Conservation (phyloP, 1,284 basidiomycete genomes). For the Rhodotorula mucilaginosa region DNA sequence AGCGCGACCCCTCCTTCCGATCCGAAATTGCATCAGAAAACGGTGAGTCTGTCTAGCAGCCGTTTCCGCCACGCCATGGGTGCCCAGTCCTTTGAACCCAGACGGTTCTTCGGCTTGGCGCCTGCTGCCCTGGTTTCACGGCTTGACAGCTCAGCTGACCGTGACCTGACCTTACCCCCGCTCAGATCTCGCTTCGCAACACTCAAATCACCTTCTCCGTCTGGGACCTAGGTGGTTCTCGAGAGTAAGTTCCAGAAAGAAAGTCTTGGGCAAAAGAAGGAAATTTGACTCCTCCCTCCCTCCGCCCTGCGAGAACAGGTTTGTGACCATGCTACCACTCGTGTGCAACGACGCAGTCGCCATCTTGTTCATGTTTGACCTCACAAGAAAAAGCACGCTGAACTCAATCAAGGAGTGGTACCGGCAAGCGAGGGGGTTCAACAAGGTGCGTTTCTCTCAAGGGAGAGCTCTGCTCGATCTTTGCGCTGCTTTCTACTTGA, state of each 20-base stretch:
- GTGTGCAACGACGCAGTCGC: constrained; percentile 98
- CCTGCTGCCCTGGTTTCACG: too few relatives aligned
- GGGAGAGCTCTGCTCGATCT: too few relatives aligned
- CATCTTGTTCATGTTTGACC: constrained; percentile 99
- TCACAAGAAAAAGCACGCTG: constrained; percentile 91
- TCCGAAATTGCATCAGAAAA: constrained; percentile 1
- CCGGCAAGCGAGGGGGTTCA: constrained; percentile 94
- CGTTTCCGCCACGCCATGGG: too few relatives aligned
- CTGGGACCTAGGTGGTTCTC: constrained; percentile 93
- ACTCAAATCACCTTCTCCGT: constrained; percentile 99
- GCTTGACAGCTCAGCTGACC: rapidly evolving
- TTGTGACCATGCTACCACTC: constrained; percentile 97
- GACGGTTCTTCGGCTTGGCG: too few relatives aligned
- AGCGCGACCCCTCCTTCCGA: not conserved
- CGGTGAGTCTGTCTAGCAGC: not conserved
- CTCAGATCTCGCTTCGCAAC: constrained; percentile 79
- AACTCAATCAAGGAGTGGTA: constrained; percentile 99
- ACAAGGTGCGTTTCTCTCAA: constrained; percentile 65
- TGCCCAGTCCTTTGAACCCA: too few relatives aligned
- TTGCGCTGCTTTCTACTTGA: not conserved
- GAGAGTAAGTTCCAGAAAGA: too few relatives aligned
- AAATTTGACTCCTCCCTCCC: not conserved
- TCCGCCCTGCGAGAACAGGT: constrained; percentile 58
- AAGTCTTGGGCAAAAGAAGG: too few relatives aligned
- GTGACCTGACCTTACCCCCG: too few relatives aligned